Conservation (phyloP, 2,329 filamentous ascomycete species). For the Colletotrichum truncatum region DNA sequence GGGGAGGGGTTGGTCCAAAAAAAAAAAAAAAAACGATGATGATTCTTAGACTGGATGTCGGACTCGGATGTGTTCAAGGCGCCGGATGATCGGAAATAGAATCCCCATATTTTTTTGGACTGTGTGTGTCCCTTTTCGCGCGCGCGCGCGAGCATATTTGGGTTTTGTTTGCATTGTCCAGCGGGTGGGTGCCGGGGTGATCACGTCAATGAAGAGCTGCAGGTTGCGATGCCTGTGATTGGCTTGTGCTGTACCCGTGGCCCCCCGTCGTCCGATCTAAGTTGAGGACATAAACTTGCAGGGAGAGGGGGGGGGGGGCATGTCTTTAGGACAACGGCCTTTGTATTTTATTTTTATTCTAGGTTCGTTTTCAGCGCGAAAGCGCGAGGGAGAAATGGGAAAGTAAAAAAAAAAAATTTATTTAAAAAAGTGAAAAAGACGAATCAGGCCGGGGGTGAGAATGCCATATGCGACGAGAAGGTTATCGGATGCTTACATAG, state of each 20-base stretch:
- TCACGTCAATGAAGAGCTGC: constrained; percentile 18
- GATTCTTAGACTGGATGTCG: not conserved
- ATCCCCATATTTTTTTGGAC: not conserved
- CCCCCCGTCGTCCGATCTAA: constrained; percentile 14
- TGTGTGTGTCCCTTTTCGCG: not conserved
- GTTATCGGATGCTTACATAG: too few relatives aligned
- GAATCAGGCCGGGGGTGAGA: too few relatives aligned
- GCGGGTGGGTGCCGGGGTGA: not conserved
- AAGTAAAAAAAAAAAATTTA: too few relatives aligned
- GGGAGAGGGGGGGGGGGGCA: not conserved
- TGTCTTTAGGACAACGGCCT: not conserved
- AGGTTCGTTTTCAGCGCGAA: not conserved
- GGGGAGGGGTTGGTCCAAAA: not conserved
- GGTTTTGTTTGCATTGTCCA: too few relatives aligned
- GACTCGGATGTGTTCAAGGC: constrained; percentile 1
- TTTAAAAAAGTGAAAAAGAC: too few relatives aligned
- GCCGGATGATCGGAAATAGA: constrained; percentile 17
- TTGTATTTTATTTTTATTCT: not conserved
- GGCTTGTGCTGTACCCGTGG: not conserved
- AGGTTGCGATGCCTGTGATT: not conserved
- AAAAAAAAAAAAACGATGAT: not conserved
- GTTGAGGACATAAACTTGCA: not conserved
- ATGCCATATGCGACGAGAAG: too few relatives aligned
- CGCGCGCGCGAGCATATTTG: not conserved
- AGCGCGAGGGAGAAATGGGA: too few relatives aligned